Evolutionary conservation across 805 yeast genomes (phyloP), one percentile per base, ranked within the genome.

Genomic region (Ogataea salicorniae): DNA sequence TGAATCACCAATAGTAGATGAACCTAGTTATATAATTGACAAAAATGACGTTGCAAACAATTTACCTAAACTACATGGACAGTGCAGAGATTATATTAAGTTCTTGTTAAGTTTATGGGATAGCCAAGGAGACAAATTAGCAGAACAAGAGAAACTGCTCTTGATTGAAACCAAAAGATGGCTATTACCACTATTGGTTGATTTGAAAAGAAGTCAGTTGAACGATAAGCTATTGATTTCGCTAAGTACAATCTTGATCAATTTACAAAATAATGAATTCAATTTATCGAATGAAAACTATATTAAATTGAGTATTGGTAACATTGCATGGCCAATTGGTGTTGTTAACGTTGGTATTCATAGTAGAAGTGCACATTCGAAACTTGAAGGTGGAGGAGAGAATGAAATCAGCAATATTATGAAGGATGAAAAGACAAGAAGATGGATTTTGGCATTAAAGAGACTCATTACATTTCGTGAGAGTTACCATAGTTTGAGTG

Each of bases 251-350:
- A 76, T 86, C 1, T 55, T 84, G 8, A 72, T 75, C 52, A 74
- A 82, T 56, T 46, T 86, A n/a, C 95, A 88, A 62, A 58, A 66
- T 11, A 58, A 62, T 15, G 74, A 80, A 34, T 80, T 63, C 53
- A 60, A 62, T 35, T 67, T 67, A 43, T 88, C 92, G 5, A 77
- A 77, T 49, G 87, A 87, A 57, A 72, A 81, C 23, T 89, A 89
- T 56, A 68, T 88, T 71, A 77, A 83, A 52, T 67, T 89, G 48
- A 83, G 92, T 59, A 83, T 89, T 16, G 97, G 96, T 1, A 87
- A 87, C 55, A 88, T 85, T 2, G 91, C 94, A 5, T 89, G 95
- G 95, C 97, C 97, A 2, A 84, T 88, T 53, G 97, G 96, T 26
- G 86, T 89, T 14, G 71, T 80, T 7, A 79, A 79, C 47, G 84